Conservation (phyloP, 139 green algal genomes). For the Chlorella sp. region DNA sequence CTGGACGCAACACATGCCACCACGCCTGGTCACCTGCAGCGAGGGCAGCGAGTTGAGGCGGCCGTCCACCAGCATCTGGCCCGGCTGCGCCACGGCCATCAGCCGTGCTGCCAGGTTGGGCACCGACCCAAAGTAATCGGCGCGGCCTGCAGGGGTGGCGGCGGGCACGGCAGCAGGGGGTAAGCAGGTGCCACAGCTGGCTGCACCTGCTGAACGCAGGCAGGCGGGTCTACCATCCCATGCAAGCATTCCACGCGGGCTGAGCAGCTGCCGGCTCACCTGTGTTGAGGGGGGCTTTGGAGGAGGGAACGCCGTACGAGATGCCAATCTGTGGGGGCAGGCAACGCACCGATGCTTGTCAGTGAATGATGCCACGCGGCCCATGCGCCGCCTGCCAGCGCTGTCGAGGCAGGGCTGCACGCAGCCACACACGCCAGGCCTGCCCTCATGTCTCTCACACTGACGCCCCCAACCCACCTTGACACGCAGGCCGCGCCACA, state of each 20-base stretch:
- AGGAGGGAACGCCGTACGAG: conserved; percentile 62
- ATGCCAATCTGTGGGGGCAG: conserved; percentile 67
- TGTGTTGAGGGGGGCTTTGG: conserved; percentile 79
- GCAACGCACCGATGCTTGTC: too few species aligned
- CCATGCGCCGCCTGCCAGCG: too few species aligned
- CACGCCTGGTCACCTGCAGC: neutral
- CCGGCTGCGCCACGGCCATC: conserved; percentile 65
- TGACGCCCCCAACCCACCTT: conserved; percentile 39
- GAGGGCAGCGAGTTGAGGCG: conserved; percentile 16
- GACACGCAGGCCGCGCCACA: conserved; percentile 77
- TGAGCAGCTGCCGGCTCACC: conserved; percentile 30
- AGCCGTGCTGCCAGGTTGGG: conserved; percentile 82
- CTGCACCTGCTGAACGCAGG: neutral
- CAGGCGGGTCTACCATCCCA: neutral
- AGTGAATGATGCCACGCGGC: too few species aligned
- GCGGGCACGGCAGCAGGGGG: neutral
- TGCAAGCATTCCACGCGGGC: neutral
- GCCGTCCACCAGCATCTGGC: conserved; percentile 74
- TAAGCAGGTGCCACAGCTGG: neutral
- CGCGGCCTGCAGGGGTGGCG: conserved; percentile 57
- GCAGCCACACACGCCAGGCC: too few species aligned
- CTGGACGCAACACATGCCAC: too few species aligned
- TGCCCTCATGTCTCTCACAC: too few species aligned
- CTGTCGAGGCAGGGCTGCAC: too few species aligned
- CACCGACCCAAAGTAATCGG: conserved; percentile 86